Base-by-base conservation (phyloP, 2,329 filamentous ascomycete species). In the Verticillium klebahnii region DNA sequence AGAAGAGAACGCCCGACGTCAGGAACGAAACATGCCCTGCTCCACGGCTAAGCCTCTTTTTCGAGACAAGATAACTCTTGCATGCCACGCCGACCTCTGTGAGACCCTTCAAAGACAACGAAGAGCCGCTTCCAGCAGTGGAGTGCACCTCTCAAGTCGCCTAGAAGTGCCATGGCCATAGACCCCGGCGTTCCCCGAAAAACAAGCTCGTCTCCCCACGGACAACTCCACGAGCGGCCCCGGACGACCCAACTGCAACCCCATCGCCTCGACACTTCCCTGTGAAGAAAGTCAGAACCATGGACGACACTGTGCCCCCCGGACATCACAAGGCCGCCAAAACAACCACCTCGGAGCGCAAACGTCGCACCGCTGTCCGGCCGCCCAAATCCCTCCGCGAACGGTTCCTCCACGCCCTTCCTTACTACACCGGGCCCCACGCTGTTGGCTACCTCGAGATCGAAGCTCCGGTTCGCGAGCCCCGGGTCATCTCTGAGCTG, bases 381-480 rank as follows among this genome's bases (percentile, higher is more conserved):
- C 73, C 73, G 19, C 67, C 65, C 17, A 72, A 70, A 54, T 69
- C 72, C 8, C 60, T 75, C 52, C 71, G 74, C 56, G 78, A 80
- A 60, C 68, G 68, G n/a, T 67, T 79, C 57, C 70, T 79, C 40
- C 76, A 79, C 67, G 67, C 73, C 3, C 84, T 91, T 58, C 88
- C 88, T 3, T 70, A 79, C 15, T 89, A 89, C 68, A 81, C 83
- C 1, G 88, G 89, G 0, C 85, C 85, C 0, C 89, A 90, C 71
- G 82, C 82, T 64, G 88, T 92, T 50, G 88, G 89, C 31, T 89
- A 85, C 14, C 80, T 89, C 70, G 87, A 90, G 67, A 78, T 88
- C 61, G 88, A 90, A 71, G 80, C 89, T 32, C 86, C 87, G 5
- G 81, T 80, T 17, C 70, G 75, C 14, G 62, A 74, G 1, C 76